phyloP scores from a whole-genome alignment of 2,329 filamentous ascomycete genomes.

The Penicillium polonicum region DNA sequence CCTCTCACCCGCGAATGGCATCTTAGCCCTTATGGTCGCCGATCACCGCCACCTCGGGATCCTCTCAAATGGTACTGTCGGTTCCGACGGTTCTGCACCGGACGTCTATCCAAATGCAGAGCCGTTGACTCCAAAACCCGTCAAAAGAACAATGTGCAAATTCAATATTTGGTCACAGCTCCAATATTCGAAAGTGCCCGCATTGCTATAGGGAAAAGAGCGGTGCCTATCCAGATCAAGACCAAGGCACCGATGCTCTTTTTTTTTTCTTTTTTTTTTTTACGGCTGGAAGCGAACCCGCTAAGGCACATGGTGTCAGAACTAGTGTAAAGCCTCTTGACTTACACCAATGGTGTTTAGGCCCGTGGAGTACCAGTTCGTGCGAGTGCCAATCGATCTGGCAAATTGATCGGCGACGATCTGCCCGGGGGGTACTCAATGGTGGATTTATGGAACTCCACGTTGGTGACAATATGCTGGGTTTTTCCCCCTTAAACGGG shows the following conservation, averaged over 20 bases:
- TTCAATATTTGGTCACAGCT: neutral
- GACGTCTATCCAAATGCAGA: slow-evolving; percentile 15
- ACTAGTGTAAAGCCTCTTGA: slow-evolving; percentile 18
- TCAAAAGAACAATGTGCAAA: neutral
- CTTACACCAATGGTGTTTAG: slow-evolving; percentile 17
- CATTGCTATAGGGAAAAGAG: neutral
- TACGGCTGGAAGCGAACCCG: slow-evolving; percentile 8
- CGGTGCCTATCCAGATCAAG: neutral
- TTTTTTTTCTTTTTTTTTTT: neutral
- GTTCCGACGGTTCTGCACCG: slow-evolving; percentile 3
- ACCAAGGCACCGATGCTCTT: neutral
- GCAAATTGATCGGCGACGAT: slow-evolving; percentile 23
- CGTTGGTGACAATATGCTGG: neutral
- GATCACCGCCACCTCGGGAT: slow-evolving; percentile 16
- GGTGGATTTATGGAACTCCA: slow-evolving; percentile 18
- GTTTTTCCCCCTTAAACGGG: neutral
- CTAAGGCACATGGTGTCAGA: slow-evolving; percentile 19
- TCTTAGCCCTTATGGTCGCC: slow-evolving; percentile 14
- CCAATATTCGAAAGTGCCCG: neutral
- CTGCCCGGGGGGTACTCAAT: slow-evolving; percentile 29
- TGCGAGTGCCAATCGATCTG: slow-evolving; percentile 25
- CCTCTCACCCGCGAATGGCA: neutral
- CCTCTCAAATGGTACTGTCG: neutral
- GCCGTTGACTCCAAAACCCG: slow-evolving; percentile 8
- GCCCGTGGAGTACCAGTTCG: slow-evolving; percentile 21